Base-by-base conservation (phyloP, 2,329 filamentous ascomycete species). In the Colletotrichum orchidophilum region DNA sequence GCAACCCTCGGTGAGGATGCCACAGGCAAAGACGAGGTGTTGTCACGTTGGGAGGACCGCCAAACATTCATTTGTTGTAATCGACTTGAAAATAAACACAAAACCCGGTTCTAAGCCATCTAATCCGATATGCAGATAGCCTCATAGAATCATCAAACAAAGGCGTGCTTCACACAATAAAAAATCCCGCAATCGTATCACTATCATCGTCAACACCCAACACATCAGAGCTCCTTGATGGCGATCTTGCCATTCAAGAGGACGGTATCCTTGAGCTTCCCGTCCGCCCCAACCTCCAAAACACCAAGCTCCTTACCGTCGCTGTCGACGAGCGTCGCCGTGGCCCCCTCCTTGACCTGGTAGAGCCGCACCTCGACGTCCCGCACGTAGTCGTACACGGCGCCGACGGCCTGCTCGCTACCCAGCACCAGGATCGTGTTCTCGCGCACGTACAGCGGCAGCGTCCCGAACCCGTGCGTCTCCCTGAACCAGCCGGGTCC, bases 401-500 rank as follows among this genome's bases (percentile, higher is more conserved):
- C 81, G 15, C 84, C 81, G 46, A 76, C 80, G 35, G 80, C 78
- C 3, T 77, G 80, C 21, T 76, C 76, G 71, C 78, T 83, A 0
- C 85, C 85, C 2, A 87, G 79, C 5, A 87, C 81, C 5, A 87
- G 77, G 4, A 87, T 74, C 0, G 86, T 86, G 63, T 86, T 85
- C 73, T 89, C 87, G 4, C 89, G 82, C 31, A 91, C 84, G 49
- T 91, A 87, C 3, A 91, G 78, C 3, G 90, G 89, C 72, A 91
- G 76, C 1, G 86, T 89, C 55, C 86, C 85, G 74, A 91, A 91
- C 2, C 80, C 83, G 74, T 91, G 90, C 66, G 80, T 88, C 80
- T 91, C 89, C 29, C 79, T 87, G 76, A 90, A 89, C 90, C 89
- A 91, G 18, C 82, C 84, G 0, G 87, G 84, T 31, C 88, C 84